These are phyloP conservation scores for Leptographium radiaticola DNA, from an alignment of 2,329 filamentous ascomycete genomes.

Conservation along the genomic window DNA sequence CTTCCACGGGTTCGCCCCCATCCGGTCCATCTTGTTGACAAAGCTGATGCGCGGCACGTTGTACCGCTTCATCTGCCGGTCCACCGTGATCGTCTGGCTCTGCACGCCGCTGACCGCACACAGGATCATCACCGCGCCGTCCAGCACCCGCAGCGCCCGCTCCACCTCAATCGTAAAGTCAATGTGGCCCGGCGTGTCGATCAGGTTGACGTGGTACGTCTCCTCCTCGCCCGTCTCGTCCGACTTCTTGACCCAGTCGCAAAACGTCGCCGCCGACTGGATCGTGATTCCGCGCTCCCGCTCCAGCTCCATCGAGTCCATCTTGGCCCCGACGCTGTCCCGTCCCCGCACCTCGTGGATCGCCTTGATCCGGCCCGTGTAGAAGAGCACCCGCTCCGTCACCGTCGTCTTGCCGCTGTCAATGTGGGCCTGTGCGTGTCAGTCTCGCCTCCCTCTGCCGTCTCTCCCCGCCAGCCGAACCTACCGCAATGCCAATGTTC, in stretches of 20 bases:
- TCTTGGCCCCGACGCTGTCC: constrained; percentile 93
- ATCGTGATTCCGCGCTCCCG: constrained; percentile 98
- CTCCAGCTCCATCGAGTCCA: constrained; percentile 99
- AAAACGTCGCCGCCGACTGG: constrained; percentile 94
- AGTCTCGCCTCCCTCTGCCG: background rate
- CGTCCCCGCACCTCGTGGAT: constrained; percentile 96
- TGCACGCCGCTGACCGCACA: constrained; percentile 96
- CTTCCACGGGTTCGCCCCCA: constrained; percentile 97
- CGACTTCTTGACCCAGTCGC: constrained; percentile 85
- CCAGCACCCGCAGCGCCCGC: constrained; percentile 82
- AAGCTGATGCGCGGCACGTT: constrained; percentile 92
- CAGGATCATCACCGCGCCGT: constrained; percentile 96
- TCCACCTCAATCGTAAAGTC: constrained; percentile 99
- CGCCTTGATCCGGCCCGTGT: constrained; percentile 89
- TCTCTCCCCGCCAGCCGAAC: background rate
- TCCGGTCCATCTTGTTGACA: constrained; percentile 99
- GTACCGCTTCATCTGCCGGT: constrained; percentile 97
- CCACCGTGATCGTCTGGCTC: constrained; percentile 94
- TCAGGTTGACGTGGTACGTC: constrained; percentile 95
- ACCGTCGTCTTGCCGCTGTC: constrained; percentile 97
- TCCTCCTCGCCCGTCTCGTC: constrained; percentile 59
- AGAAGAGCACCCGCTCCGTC: constrained; percentile 94
- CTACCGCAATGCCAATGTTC: constrained; percentile 92
- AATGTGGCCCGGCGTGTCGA: constrained; percentile 96
- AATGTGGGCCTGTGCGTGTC: constrained; percentile 65